Conservation (phyloP, 2,329 filamentous ascomycete genomes). For the Colletotrichum horii region DNA sequence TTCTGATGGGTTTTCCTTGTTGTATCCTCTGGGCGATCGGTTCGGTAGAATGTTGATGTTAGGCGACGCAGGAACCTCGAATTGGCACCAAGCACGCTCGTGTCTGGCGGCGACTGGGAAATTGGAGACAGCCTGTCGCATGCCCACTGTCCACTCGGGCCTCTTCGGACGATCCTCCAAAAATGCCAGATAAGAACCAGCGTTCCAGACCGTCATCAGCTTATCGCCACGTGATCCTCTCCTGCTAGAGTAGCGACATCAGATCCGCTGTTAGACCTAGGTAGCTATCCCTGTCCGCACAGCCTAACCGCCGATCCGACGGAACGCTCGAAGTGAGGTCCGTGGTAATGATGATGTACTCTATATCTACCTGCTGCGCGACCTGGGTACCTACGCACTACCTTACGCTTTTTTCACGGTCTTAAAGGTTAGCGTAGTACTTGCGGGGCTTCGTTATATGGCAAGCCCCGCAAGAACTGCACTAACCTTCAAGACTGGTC, state of each 20-base stretch:
- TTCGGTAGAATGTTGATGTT: neutral
- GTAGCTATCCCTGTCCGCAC: neutral
- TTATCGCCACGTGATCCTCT: conserved; percentile 9
- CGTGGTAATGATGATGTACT: too few species aligned
- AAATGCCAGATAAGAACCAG: conserved; percentile 4
- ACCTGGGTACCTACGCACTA: too few species aligned
- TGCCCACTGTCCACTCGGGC: neutral
- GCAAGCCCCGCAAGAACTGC: too few species aligned
- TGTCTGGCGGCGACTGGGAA: neutral
- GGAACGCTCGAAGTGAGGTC: too few species aligned
- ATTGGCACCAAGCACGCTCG: neutral
- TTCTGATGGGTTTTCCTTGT: neutral
- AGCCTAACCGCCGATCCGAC: neutral
- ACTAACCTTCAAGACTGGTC: too few species aligned
- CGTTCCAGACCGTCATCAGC: neutral
- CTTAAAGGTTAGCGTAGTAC: too few species aligned
- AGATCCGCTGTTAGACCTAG: neutral
- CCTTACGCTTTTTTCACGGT: too few species aligned
- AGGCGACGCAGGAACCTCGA: neutral
- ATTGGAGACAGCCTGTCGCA: conserved; percentile 10
- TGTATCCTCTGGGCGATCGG: neutral
- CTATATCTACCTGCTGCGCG: too few species aligned
- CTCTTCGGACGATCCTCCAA: neutral
- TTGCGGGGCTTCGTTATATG: too few species aligned
- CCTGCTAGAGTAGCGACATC: neutral